Evolutionary conservation across 768 basidiomycete genomes (phyloP), one percentile per base, ranked within the genome.

Genomic region (Collybia mongolica): DNA sequence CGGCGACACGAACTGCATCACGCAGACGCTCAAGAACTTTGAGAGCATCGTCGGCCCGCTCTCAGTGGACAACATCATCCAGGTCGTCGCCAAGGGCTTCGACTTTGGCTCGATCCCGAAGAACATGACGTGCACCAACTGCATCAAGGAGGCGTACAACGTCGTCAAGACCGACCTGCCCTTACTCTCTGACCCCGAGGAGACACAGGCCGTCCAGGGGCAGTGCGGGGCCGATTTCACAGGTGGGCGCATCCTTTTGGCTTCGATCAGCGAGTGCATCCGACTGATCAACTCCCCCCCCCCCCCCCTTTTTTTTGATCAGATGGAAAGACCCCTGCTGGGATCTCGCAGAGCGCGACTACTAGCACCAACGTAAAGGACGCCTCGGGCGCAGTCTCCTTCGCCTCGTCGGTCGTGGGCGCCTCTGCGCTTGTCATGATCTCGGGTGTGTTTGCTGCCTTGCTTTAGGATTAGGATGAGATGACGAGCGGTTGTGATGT

Each of bases 151-250:
- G 22, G 68, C 70, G 1, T 84, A 78, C 63, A 79, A 73, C 36
- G 61, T 79, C 39, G 50, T 73, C 17, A 62, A 60, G 17, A 26
- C 65, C 7, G 62, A 69, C 19, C 61, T 69, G 32, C 77, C 83
- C 1, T 53, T 55, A 14, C 22, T 76, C 4, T 50, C 68, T 11
- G 49, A 68, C 7, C 40, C 57, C 36, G 48, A 62, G 0, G 59
- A 64, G 15, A 47, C 71, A 4, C 44, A 22, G 20, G 39, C 58
- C 1, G 3, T 76, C 3, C 65, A 73, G 46, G 39, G 51, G 0
- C 58, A 74, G 51, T 85, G 84, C 54, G 82, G 83, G 11, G 57
- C 77, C 38, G 65, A 67, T 11, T 85, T 84, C 65, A 76, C 69
- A 40, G 69, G 82, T 84, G 60, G 51, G 76, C 64, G 0, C n/a